These are phyloP conservation scores for Linderina pennispora DNA, from an alignment of 192 early-diverging fungal species.

Conservation along the genomic window DNA sequence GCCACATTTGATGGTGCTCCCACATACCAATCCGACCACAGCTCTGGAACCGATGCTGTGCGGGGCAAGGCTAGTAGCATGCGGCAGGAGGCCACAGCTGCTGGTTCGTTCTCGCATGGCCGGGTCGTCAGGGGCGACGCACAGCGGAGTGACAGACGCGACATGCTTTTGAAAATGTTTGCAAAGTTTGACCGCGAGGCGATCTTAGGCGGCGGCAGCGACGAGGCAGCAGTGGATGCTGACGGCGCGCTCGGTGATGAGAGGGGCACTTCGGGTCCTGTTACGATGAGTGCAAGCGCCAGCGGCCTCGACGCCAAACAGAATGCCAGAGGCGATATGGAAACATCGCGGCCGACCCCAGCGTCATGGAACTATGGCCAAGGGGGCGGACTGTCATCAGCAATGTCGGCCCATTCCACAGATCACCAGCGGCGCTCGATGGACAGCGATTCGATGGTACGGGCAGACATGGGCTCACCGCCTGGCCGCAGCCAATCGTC, in stretches of 20 bases:
- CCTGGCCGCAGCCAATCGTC: too few species aligned
- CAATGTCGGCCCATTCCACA: neutral
- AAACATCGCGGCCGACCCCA: too few species aligned
- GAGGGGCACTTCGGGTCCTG: too few species aligned
- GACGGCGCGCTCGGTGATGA: too few species aligned
- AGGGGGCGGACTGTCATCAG: neutral
- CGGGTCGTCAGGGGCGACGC: constrained; percentile 4
- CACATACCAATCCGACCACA: too few species aligned
- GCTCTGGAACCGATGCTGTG: too few species aligned
- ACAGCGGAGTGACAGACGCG: constrained; percentile 5
- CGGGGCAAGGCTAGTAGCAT: too few species aligned
- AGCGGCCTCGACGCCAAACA: too few species aligned
- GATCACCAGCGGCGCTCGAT: neutral
- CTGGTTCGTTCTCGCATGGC: constrained; percentile 18
- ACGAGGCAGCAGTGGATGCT: neutral
- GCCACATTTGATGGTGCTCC: too few species aligned
- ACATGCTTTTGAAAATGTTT: constrained; percentile 25
- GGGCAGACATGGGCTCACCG: neutral
- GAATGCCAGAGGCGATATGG: too few species aligned
- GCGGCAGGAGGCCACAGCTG: too few species aligned
- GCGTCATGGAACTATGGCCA: neutral
- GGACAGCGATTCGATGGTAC: neutral
- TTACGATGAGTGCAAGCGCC: too few species aligned
- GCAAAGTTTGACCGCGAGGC: constrained; percentile 29
- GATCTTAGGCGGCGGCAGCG: constrained; percentile 13